Base-by-base conservation (phyloP, 768 basidiomycete species). In the Suillus cothurnatus region DNA sequence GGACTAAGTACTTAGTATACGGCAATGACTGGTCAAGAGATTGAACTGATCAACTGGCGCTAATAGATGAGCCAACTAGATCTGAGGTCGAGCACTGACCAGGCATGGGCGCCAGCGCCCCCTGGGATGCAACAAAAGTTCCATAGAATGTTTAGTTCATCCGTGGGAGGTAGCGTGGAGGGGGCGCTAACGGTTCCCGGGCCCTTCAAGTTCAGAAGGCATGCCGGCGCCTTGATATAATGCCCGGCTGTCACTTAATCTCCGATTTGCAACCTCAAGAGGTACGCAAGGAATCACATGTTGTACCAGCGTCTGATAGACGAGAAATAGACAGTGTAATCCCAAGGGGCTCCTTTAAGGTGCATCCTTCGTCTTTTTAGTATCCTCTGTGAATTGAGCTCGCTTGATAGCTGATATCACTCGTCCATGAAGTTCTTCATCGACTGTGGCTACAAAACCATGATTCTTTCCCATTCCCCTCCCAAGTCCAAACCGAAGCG, bases 401-500 rank as follows among this genome's bases (percentile, higher is more conserved):
- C 83, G 79, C 76, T 88, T 85, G 6, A 98, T 87, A 0, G 94
- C 94, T 56, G 83, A 85, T 19, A 98, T 78, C 2, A 95, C 89
- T 34, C 81, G 80, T 0, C 80, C 71, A 69, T 97, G 94, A 3
- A 89, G 82, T 9, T 85, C 88, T 72, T 85, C 88, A 11, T 89
- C 88, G 3, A 55, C 31, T 21, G 92, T 88, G 38, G 93, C 96
- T 8, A 99, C 84, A 26, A 99, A 86, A 1, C 97, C 97, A 72
- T 85, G 89, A 75, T 98, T 99, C 71, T 86, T 88, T 2, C 90
- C 91, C 43, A 99, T 78, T 1, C 93, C 94, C 66, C 95, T 79
- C 3, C 97, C 97, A 2, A 92, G 81, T 0, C 93, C 90, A 76
- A 99, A 98, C 73, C 97, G 84, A 31, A 99, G 86, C 0, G 84